These are phyloP conservation scores for Plantago coronopus DNA, from an alignment of 305 asterid genomes.

Conservation along the genomic window DNA sequence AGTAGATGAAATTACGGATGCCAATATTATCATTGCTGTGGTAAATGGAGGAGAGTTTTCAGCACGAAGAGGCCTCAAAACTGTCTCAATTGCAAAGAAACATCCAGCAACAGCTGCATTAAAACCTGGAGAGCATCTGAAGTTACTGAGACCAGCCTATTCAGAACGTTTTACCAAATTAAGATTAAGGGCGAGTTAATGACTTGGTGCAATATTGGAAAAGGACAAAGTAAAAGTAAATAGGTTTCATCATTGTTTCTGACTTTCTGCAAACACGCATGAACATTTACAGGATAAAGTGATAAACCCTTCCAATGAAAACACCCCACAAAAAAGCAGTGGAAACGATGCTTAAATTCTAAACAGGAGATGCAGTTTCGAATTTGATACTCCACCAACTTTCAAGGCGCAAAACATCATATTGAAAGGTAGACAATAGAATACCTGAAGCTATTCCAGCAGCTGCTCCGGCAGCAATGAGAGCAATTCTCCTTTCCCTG, in stretches of 20 bases:
- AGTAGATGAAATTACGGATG: constrained; percentile 93
- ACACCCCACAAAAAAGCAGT: too few relatives aligned
- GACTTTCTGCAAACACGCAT: background rate
- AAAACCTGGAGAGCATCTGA: constrained; percentile 58
- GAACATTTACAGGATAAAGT: too few relatives aligned
- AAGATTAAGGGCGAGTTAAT: background rate
- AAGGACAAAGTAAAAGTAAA: too few relatives aligned
- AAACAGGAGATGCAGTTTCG: background rate
- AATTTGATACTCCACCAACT: background rate
- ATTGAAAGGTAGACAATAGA: constrained; percentile 20
- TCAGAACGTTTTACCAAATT: constrained; percentile 8
- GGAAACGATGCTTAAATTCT: too few relatives aligned
- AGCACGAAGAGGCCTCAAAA: constrained; percentile 92
- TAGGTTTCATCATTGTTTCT: background rate
- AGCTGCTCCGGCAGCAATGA: constrained; percentile 98
- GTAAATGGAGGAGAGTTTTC: constrained; percentile 99
- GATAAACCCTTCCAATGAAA: background rate
- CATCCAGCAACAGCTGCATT: constrained; percentile 99
- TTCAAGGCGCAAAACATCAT: constrained; percentile 11
- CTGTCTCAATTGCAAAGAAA: constrained; percentile 98
- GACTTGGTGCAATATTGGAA: background rate
- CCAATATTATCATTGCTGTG: constrained; percentile 98
- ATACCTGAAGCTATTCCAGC: constrained; percentile 98
- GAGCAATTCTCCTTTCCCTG: constrained; percentile 90
- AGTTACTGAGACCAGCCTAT: constrained; percentile 16